These are phyloP conservation scores for Xylariomycetidae sp. DNA, from an alignment of 2,329 filamentous ascomycete species.

Conservation along the genomic window DNA sequence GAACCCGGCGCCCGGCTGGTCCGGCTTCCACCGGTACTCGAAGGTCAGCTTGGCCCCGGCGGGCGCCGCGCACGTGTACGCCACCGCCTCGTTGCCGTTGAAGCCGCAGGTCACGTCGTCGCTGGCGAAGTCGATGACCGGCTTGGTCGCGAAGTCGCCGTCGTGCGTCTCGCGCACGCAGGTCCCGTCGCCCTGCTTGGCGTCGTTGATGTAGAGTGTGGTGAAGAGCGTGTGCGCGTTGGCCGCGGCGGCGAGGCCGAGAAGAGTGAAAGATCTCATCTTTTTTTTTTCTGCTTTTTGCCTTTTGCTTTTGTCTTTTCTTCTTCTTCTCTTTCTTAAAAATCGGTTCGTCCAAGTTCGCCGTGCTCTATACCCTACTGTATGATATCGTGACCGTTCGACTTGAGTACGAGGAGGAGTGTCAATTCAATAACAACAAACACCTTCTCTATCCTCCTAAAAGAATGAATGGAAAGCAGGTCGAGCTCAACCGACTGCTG, in stretches of 20 bases:
- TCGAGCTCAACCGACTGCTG: too few relatives aligned
- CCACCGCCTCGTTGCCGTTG: conserved; percentile 37
- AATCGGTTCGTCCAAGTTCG: too few relatives aligned
- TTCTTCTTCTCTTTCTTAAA: too few relatives aligned
- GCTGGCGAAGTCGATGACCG: conserved; percentile 52
- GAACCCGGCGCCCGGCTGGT: conserved; percentile 44
- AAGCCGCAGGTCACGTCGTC: conserved; percentile 64
- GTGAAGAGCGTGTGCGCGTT: conserved; percentile 58
- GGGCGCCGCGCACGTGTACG: conserved; percentile 40
- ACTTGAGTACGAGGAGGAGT: too few relatives aligned
- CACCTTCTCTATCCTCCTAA: too few relatives aligned
- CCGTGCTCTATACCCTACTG: too few relatives aligned
- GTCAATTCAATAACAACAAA: too few relatives aligned
- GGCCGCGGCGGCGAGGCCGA: conserved; percentile 32
- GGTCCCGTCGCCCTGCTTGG: conserved; percentile 63
- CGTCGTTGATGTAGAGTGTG: conserved; percentile 55
- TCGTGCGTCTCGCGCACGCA: conserved; percentile 62
- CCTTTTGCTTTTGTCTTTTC: too few relatives aligned
- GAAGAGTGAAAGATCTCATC: too few relatives aligned
- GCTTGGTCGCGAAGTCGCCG: conserved; percentile 45
- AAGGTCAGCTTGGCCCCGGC: conserved; percentile 59
- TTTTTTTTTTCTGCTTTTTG: too few relatives aligned
- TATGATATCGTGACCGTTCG: too few relatives aligned
- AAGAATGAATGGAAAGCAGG: too few relatives aligned
- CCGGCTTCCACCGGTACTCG: conserved; percentile 57